Evolutionary conservation across 495 filamentous ascomycete genomes (phyloP).

Genomic region (Daldinia vernicosa): DNA sequence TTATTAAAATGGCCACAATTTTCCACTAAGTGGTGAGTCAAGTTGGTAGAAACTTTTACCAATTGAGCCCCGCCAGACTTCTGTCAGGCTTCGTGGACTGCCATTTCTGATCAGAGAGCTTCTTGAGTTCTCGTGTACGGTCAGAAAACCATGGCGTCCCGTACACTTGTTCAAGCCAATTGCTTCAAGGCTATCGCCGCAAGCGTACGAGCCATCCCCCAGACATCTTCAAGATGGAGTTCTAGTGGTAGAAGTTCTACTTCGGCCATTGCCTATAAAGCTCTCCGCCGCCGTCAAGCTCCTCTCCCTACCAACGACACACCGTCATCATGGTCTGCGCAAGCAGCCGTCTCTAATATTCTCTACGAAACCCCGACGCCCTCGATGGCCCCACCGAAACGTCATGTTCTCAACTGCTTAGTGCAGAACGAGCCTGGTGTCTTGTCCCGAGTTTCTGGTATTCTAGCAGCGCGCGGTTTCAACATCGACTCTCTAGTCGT

Average conservation of each 20-base stretch:
- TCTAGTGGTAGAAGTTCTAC: constrained; percentile 71
- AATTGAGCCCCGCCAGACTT: constrained; percentile 36
- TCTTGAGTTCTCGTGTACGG: constrained; percentile 38
- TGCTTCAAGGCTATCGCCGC: constrained; percentile 44
- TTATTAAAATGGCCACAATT: constrained; percentile 21
- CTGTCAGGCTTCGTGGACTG: constrained; percentile 26
- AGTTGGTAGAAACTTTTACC: constrained; percentile 21
- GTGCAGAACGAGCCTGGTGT: constrained; percentile 99
- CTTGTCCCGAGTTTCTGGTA: constrained; percentile 93
- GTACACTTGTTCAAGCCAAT: constrained; percentile 50
- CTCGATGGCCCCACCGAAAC: constrained; percentile 84
- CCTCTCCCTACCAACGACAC: constrained; percentile 80
- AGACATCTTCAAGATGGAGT: constrained; percentile 44
- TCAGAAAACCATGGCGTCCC: constrained; percentile 57
- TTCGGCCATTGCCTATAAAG: constrained; percentile 96
- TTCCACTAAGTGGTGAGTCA: constrained; percentile 42
- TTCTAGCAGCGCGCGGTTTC: constrained; percentile 95
- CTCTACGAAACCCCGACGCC: constrained; percentile 96
- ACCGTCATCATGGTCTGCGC: constrained; percentile 87
- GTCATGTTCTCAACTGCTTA: constrained; percentile 95
- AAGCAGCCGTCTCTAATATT: constrained; percentile 95
- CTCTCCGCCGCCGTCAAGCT: constrained; percentile 86
- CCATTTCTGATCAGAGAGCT: constrained; percentile 40
- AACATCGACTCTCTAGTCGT: constrained; percentile 99
- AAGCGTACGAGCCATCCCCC: constrained; percentile 26